phyloP scores from a whole-genome alignment of 31 red algal species.

The Porphyra umbilicalis region DNA sequence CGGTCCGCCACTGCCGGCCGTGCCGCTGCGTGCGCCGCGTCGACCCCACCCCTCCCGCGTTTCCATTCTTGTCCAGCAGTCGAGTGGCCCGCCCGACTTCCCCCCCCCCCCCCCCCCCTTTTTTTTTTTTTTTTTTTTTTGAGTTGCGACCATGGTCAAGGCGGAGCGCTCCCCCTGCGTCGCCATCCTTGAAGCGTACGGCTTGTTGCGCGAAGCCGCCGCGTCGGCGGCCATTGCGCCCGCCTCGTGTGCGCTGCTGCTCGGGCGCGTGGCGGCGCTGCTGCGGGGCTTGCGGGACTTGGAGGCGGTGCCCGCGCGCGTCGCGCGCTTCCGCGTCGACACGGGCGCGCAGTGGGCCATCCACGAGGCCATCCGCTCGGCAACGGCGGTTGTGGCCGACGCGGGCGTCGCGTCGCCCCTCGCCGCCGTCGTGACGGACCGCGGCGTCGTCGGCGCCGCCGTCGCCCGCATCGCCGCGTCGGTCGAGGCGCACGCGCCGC shows the following conservation, averaged over 20 bases:
- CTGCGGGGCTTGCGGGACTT: neutral
- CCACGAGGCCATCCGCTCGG: neutral
- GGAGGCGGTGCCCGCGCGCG: neutral
- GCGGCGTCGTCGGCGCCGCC: neutral
- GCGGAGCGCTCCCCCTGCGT: neutral
- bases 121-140: no score
- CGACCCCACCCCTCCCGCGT: no score
- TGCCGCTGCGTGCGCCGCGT: no score
- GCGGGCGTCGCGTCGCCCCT: neutral
- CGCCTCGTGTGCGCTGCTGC: neutral
- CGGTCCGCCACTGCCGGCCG: no score
- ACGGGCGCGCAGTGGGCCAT: constrained; percentile 1
- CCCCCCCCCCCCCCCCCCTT: no score
- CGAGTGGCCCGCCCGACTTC: no score
- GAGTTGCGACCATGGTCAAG: neutral
- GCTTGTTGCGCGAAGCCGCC: neutral
- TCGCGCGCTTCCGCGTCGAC: neutral
- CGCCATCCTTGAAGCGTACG: neutral
- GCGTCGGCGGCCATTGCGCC: neutral
- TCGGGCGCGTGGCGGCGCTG: neutral
- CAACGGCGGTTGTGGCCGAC: neutral
- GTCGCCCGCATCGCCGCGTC: neutral
- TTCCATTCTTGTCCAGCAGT: no score
- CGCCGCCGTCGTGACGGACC: neutral
- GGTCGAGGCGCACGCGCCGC: neutral